Conservation (phyloP, 306 rosid species). For the Albizia julibrissin region DNA sequence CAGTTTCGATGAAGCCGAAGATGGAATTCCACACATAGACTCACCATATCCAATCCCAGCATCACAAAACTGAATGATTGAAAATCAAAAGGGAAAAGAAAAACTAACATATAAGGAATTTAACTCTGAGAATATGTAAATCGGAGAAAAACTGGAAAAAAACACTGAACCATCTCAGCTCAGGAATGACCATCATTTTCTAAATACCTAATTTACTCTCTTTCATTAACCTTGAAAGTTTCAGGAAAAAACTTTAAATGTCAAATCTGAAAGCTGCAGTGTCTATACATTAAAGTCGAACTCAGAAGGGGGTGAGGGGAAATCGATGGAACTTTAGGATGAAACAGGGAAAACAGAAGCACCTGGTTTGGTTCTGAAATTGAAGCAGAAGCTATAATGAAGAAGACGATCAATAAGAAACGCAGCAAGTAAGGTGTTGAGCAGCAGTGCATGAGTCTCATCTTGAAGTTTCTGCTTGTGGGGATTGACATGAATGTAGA, state of each 20-base stretch:
- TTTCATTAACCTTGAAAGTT: too few species aligned
- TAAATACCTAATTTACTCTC: not conserved
- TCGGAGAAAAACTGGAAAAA: not conserved
- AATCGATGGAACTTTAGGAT: not conserved
- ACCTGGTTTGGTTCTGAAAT: conserved; percentile 66
- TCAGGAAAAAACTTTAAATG: not conserved
- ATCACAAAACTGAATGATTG: conserved; percentile 61
- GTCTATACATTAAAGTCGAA: conserved; percentile 2
- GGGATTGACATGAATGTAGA: not conserved
- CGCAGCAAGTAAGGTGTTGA: not conserved
- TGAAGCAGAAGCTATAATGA: conserved; percentile 33
- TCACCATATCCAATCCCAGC: conserved; percentile 61
- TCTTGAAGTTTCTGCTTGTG: not conserved
- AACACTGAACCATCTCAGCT: not conserved
- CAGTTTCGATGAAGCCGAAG: conserved; percentile 51
- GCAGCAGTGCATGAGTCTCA: conserved; percentile 2
- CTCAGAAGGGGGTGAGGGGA: not conserved
- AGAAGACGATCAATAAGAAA: not conserved
- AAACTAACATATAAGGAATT: not conserved
- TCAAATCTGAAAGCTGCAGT: not conserved
- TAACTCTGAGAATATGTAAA: not conserved
- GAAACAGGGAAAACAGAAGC: not conserved
- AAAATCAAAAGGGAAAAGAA: not conserved
- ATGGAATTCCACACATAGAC: conserved; percentile 43
- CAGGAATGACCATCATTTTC: not conserved